Evolutionary conservation across 2,329 filamentous ascomycete species (phyloP).

Genomic region (Eurotiales sp.): DNA sequence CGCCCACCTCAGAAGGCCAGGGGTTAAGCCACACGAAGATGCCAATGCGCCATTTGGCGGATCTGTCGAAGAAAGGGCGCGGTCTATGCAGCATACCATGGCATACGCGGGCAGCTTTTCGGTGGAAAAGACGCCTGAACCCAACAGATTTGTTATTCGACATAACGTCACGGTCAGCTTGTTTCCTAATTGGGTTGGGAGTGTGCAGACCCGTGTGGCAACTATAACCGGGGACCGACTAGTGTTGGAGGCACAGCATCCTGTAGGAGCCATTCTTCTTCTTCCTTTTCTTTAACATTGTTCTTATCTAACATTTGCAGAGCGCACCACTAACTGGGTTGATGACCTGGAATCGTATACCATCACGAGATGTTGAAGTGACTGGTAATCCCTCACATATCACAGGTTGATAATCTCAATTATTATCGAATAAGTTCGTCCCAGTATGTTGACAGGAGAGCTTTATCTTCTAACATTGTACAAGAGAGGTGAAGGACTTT

Average conservation of each 20-base stretch:
- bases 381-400: too few relatives aligned
- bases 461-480: too few relatives aligned
- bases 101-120: not conserved
- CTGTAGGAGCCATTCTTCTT: too few relatives aligned
- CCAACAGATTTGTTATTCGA: not conserved
- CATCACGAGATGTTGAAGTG: too few relatives aligned
- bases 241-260: not conserved
- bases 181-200: not conserved
- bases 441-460: too few relatives aligned
- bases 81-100: not conserved
- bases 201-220: not conserved
- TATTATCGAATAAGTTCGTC: too few relatives aligned
- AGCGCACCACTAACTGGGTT: too few relatives aligned
- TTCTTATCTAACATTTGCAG: too few relatives aligned
- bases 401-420: too few relatives aligned
- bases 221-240: not conserved
- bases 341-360: too few relatives aligned
- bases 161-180: not conserved
- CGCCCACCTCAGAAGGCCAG: not conserved
- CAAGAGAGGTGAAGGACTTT: too few relatives aligned
- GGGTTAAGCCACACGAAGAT: not conserved
- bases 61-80: not conserved
- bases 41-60: not conserved
- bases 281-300: too few relatives aligned
- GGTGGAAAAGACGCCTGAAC: not conserved